Evolutionary conservation across 306 rosid genomes (phyloP), one percentile per base, ranked within the genome.

Genomic region (Vicia faba): DNA sequence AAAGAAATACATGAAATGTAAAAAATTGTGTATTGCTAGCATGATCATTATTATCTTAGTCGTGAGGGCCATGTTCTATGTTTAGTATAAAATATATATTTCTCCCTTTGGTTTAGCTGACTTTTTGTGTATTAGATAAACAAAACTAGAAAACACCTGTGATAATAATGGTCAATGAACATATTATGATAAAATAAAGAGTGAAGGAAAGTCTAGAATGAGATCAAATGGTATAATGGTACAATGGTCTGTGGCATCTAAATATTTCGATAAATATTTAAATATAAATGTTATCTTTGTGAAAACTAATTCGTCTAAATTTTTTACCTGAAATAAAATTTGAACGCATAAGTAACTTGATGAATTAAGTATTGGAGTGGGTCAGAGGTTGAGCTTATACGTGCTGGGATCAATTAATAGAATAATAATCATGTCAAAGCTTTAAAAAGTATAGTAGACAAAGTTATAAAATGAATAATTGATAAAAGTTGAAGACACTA

Each of bases 1-100:
- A 77, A 61, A 29, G 53, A 53, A 39, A 58, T 46, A 12, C 13
- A 56, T 65, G 41, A 29, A 54, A 16, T 26, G 19, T 8, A 41
- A 13, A 31, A 23, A 33, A 35, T 69, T 80, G 86, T 71, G 83
- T 35, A 69, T 20, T 48, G 76, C 55, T 14, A 40, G 75, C 90
- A 83, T 73, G 64, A 63, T 13, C 74, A 61, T 54, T 44, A 23
- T 41, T 54, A 44, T 57, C 79, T 15, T 69, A 67, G 58, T 84
- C 64, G 88, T 89, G 89, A 64, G 69, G 5, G 66, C 71, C 96
- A 89, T 73, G 78, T 73, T 69, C 77, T 73, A 0, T 64, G 19
- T 67, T 46, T 18, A 7, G 4, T 58, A 25, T 51, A 2, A 41
- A 66, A 33, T 75, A 25, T 71, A 50, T 59, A 31, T 66, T 20